Evolutionary conservation across 352 stramenopile genomes (phyloP).

Genomic region (Globisporangium spinosum): DNA sequence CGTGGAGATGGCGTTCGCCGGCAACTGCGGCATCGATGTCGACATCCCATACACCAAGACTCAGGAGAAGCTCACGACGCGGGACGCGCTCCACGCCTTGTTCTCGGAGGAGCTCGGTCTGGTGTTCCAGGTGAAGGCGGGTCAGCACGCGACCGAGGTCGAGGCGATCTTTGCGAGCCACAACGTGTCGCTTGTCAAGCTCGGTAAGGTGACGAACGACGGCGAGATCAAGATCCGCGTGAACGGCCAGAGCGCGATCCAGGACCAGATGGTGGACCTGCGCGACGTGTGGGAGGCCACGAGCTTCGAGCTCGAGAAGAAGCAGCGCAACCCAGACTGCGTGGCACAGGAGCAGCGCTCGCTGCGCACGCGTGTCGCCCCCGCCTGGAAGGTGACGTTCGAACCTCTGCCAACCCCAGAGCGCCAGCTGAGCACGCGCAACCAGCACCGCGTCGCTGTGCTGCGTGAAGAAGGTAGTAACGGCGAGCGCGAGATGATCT

Average conservation of each 20-base stretch:
- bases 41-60: conserved; percentile 62
- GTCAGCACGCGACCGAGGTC: conserved; percentile 51
- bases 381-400: conserved; percentile 91
- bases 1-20: conserved; percentile 98
- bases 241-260: conserved; percentile 74
- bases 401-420: conserved; percentile 77
- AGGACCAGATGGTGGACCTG: conserved; percentile 79
- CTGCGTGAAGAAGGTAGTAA: conserved; percentile 98
- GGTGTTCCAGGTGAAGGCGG: conserved; percentile 93
- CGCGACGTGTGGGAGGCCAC: conserved; percentile 98
- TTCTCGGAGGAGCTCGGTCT: conserved; percentile 98
- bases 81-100: conserved; percentile 71
- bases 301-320: conserved; percentile 97
- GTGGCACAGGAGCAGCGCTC: conserved; percentile 93
- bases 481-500: conserved; percentile 98
- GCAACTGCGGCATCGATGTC: conserved; percentile 96
- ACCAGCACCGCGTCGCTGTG: conserved; percentile 94
- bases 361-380: conserved; percentile 80
- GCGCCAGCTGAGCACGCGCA: conserved; percentile 71
- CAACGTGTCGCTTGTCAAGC: conserved; percentile 82
- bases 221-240: conserved; percentile 90
- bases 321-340: conserved; percentile 95
- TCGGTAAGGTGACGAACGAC: conserved; percentile 88
- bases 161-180: conserved; percentile 84
- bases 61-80: conserved; percentile 35